Conservation (phyloP, 305 asterid genomes). For the Striga hermonthica region DNA sequence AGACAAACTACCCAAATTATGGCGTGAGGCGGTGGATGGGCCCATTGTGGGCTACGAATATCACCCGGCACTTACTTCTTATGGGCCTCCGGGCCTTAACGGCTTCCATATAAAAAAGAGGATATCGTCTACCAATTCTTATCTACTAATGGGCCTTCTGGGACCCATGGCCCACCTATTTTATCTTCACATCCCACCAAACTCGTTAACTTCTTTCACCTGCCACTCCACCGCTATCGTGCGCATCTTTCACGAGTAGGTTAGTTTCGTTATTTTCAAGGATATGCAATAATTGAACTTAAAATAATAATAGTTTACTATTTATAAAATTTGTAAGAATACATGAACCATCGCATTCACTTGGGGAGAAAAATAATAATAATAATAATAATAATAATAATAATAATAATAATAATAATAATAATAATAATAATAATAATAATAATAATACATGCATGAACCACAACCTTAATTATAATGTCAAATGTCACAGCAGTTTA, state of each 20-base stretch:
- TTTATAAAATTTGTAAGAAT: too few species aligned
- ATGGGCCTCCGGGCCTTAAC: slow-evolving; percentile 37
- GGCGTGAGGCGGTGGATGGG: slow-evolving; percentile 13
- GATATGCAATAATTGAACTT: too few species aligned
- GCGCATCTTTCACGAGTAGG: slow-evolving; percentile 30
- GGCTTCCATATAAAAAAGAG: neutral
- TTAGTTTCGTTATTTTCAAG: neutral
- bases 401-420: too few species aligned
- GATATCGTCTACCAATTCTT: slow-evolving; percentile 15
- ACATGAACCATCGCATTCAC: too few species aligned
- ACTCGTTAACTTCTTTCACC: slow-evolving; percentile 48
- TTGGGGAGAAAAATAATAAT: too few species aligned
- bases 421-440: too few species aligned
- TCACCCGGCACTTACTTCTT: slow-evolving; percentile 14
- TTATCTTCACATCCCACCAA: slow-evolving; percentile 40
- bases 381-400: too few species aligned
- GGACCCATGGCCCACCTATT: slow-evolving; percentile 29
- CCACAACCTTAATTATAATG: too few species aligned
- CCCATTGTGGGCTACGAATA: slow-evolving; percentile 9
- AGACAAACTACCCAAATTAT: slow-evolving; percentile 35
- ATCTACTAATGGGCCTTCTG: slow-evolving; percentile 32
- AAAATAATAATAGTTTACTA: too few species aligned
- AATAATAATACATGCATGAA: too few species aligned
- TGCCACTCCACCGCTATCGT: slow-evolving; percentile 37
- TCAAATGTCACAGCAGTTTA: too few species aligned